Percentiles rank a stretch among this genome's conserved stretches.
Conservation (phyloP, 2,329 filamentous ascomycete species). For the Paecilomyces variotii region DNA sequence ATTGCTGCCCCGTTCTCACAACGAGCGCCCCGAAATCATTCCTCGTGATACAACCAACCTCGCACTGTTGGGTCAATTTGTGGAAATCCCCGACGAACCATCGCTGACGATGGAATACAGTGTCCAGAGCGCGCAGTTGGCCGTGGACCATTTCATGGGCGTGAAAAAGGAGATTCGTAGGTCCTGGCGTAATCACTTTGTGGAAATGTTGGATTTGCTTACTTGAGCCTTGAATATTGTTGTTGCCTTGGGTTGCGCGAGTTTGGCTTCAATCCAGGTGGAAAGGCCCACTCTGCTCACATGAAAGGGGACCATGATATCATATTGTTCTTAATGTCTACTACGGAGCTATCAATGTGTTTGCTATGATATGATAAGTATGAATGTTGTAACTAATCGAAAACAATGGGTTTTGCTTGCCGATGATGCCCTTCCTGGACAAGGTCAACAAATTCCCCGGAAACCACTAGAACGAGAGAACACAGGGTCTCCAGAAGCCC, state of each 20-base stretch:
- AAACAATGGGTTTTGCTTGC: background rate
- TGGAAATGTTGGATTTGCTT: background rate
- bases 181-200: background rate
- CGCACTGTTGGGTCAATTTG: conserved; percentile 36
- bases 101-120: conserved; percentile 36
- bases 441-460: background rate
- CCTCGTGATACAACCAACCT: conserved; percentile 30
- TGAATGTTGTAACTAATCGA: background rate
- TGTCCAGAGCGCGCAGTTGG: conserved; percentile 27
- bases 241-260: background rate
- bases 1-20: conserved; percentile 26
- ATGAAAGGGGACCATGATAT: background rate
- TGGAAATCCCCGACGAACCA: conserved; percentile 32
- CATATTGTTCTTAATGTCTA: background rate
- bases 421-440: background rate
- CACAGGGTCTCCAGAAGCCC: background rate
- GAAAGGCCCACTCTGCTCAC: background rate
- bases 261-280: background rate
- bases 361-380: too few species aligned
- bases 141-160: conserved; percentile 25
- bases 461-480: background rate
- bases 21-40: conserved; percentile 33
- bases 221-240: background rate
- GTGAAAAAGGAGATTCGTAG: background rate
- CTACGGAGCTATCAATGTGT: background rate